Evolutionary conservation across 1,284 basidiomycete genomes (phyloP), one percentile per base, ranked within the genome.

Genomic region (Ustilago vetiveriae): DNA sequence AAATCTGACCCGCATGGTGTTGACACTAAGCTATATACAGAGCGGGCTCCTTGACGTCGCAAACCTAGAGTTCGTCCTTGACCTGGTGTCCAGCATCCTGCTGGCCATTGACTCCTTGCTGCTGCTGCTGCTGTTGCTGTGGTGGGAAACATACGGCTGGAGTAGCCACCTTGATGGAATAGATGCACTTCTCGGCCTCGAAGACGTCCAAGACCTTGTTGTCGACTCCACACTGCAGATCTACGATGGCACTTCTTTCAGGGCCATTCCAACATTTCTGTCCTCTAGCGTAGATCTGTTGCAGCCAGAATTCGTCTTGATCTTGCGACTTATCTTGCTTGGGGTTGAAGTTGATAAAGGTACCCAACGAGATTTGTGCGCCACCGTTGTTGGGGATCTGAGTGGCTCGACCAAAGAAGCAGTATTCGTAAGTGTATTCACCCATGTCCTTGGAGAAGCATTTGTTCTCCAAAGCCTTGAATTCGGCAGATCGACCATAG

Each of bases 361-460:
- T 54, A 9, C 95, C 95, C 23, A 98, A 88, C 71, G 88, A 90
- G 84, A 92, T 91, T 0, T 86, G 88, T 6, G 86, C 85, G 19
- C 90, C 89, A 49, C 92, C 92, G 63, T 89, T 88, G 80, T 90
- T 91, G 17, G 91, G 90, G 82, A 91, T 96, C 83, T 99, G 95
- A 49, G 86, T 90, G 1, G 90, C 91, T 70, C 90, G 88, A 13
- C 89, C 88, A 71, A 98, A 97, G 76, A 97, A 87, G 84, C 95
- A 98, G n/a, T 97, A 86, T 81, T 95, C 92, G 82, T 98, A 99
- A 1, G 90, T 92, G 83, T 98, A 98, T 90, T 97, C 95, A 84
- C 95, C 95, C 16, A 87, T 86, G 52, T 94, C 88, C 75, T 89
- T 90, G n/a, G 53, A 45, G 21, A 98, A 83, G 77, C 95, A 98